These are phyloP conservation scores for Diaporthe longicolla DNA, from an alignment of 2,329 filamentous ascomycete genomes.

Conservation along the genomic window DNA sequence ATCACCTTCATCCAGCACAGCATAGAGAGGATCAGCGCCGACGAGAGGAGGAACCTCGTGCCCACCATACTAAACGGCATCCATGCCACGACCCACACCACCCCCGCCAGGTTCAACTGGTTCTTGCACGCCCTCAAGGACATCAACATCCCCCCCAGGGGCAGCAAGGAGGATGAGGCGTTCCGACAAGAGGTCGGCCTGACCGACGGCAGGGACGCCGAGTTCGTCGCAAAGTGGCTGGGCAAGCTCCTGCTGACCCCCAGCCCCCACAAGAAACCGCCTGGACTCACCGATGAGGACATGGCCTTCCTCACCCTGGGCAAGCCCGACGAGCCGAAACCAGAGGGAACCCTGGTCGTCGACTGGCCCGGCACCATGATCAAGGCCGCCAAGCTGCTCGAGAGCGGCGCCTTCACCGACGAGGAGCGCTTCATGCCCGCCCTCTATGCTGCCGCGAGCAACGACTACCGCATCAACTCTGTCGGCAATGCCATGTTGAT, in stretches of 20 bases:
- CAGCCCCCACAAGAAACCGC: constrained; percentile 49
- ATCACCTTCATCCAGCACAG: constrained; percentile 92
- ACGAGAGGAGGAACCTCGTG: constrained; percentile 80
- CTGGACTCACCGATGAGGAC: constrained; percentile 76
- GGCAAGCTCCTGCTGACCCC: constrained; percentile 75
- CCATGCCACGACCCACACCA: constrained; percentile 65
- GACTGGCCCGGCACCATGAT: constrained; percentile 80
- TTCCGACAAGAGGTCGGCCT: constrained; percentile 78
- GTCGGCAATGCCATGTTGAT: constrained; percentile 93
- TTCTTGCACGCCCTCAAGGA: constrained; percentile 82
- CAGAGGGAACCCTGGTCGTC: constrained; percentile 77
- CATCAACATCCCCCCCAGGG: constrained; percentile 80
- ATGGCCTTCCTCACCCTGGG: constrained; percentile 78
- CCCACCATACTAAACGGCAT: constrained; percentile 79
- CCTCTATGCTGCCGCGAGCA: constrained; percentile 85
- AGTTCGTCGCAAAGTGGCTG: constrained; percentile 81
- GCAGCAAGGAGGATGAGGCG: constrained; percentile 81
- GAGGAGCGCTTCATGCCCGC: constrained; percentile 87
- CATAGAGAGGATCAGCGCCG: constrained; percentile 61
- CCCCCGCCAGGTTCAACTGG: constrained; percentile 82
- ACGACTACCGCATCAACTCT: constrained; percentile 85
- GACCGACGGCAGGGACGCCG: constrained; percentile 75
- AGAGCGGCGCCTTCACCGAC: constrained; percentile 88
- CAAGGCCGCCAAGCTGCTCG: constrained; percentile 78
- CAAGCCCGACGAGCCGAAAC: constrained; percentile 70